Base-by-base conservation (phyloP, 371 early-diverging fungal species). In the Blakeslea trispora region DNA sequence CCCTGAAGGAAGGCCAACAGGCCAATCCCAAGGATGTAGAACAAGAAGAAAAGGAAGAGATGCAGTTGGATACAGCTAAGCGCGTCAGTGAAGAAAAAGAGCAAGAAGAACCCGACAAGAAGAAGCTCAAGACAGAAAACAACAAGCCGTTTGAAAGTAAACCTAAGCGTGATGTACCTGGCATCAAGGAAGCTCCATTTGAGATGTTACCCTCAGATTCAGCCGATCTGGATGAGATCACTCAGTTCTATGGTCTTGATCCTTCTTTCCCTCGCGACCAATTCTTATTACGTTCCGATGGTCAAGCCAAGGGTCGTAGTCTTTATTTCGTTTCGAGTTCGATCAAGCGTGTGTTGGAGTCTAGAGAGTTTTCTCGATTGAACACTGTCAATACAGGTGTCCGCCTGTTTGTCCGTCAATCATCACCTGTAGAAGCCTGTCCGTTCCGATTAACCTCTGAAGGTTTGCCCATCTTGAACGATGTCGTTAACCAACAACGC, bases 351-450 rank as follows among this genome's bases (percentile, higher is more conserved):
- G 74, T 95, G 6, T 64, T 97, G 50, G 69, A 74, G 56, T 82
- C 91, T 5, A 64, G 76, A 2, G 89, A 90, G 52, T 77, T 86
- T 35, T 57, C 68, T 28, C 81, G 86, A 23, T 77, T 95, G 51
- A 89, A 91, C 69, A 75, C 89, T 5, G 92, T 96, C 49, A 93
- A 96, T 75, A 91, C 96, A 0, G 96, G 97, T 34, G 89, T 96
- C 45, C 80, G 86, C 49, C 67, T 89, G 2, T 94, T 97, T 68
- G 84, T 86, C 22, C 86, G 92, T 54, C 89, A 86, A 74, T 84
- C 85, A 34, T 69, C 73, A 7, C 69, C 73, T 34, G 57, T 74
- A 44, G 79, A 79, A 28, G 80, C 69, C 10, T 90, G 87, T 63
- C 74, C 84, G 7, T 93, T 88, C 83, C 85, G 96, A 23, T 73